Conservation (phyloP, 768 basidiomycete genomes). For the Hirschioporus abietinus region DNA sequence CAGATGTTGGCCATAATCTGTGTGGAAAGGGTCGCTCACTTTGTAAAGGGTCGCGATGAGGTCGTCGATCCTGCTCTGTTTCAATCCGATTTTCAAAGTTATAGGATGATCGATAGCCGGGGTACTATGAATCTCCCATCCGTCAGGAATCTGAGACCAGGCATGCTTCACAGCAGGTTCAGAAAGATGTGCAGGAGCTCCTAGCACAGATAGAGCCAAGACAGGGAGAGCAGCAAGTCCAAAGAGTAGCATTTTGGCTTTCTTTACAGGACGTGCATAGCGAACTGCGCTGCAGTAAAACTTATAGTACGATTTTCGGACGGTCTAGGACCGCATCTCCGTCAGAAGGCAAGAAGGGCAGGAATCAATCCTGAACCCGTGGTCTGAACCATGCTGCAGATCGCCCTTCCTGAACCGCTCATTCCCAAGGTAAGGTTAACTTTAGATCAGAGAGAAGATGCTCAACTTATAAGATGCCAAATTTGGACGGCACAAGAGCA, state of each 20-base stretch:
- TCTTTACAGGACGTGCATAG: neutral
- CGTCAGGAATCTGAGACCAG: constrained; percentile 10
- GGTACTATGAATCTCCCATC: constrained; percentile 9
- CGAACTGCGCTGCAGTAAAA: neutral
- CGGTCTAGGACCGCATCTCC: neutral
- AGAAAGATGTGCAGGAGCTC: neutral
- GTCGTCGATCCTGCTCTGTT: constrained; percentile 12
- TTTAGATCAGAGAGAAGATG: neutral
- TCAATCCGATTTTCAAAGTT: constrained; percentile 11
- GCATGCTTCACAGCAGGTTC: constrained; percentile 10
- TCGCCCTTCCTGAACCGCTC: constrained; percentile 1
- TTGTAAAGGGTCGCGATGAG: constrained; percentile 10
- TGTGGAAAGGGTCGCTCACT: constrained; percentile 12
- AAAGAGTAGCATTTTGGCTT: neutral
- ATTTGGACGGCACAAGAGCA: neutral
- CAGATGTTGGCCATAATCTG: constrained; percentile 13
- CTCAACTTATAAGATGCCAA: neutral
- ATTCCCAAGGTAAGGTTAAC: constrained; percentile 4
- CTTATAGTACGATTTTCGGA: neutral
- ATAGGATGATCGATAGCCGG: constrained; percentile 11
- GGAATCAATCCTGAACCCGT: constrained; percentile 1
- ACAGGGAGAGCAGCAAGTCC: neutral
- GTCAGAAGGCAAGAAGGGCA: neutral
- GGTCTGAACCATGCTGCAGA: constrained; percentile 1
- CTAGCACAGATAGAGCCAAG: neutral